phyloP scores from a whole-genome alignment of 129 eudicot species.

The Centella asiatica region DNA sequence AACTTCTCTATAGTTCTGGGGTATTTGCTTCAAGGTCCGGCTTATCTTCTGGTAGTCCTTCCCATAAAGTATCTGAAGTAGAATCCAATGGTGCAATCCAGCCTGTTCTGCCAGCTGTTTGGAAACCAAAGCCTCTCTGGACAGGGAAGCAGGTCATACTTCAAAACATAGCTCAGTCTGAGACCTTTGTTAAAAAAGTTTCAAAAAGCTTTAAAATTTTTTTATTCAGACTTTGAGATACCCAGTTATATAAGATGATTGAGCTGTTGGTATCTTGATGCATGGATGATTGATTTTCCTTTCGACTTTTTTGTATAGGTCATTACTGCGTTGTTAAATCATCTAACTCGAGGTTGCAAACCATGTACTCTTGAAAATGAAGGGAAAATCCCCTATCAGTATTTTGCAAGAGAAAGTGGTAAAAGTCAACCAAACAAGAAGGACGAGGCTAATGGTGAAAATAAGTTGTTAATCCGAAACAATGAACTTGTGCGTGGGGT shows the following conservation, averaged over 20 bases:
- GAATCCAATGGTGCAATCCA: conserved; percentile 42
- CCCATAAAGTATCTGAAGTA: conserved; percentile 36
- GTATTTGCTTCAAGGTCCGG: conserved; percentile 27
- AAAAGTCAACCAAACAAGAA: conserved; percentile 26
- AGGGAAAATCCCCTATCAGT: conserved; percentile 59
- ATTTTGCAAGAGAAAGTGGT: conserved; percentile 39
- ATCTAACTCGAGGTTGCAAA: conserved; percentile 59
- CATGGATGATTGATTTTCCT: conserved; percentile 3
- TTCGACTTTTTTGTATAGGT: conserved; percentile 41
- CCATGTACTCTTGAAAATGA: conserved; percentile 82
- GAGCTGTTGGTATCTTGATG: not conserved
- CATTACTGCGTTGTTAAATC: conserved; percentile 74
- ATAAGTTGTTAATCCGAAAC: conserved; percentile 55
- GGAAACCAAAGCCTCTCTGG: conserved; percentile 84
- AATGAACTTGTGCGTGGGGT: conserved; percentile 95
- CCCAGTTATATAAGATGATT: not conserved
- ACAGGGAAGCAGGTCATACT: conserved; percentile 84
- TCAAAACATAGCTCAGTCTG: not conserved
- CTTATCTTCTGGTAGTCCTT: conserved; percentile 23
- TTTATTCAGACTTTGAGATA: too few relatives aligned
- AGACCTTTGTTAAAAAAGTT: not conserved
- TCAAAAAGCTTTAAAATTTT: too few relatives aligned
- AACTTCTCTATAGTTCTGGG: conserved; percentile 81
- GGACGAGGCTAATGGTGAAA: conserved; percentile 53
- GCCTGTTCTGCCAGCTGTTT: conserved; percentile 60